phyloP scores from a whole-genome alignment of 768 basidiomycete species.

The Boletus patriciae region DNA sequence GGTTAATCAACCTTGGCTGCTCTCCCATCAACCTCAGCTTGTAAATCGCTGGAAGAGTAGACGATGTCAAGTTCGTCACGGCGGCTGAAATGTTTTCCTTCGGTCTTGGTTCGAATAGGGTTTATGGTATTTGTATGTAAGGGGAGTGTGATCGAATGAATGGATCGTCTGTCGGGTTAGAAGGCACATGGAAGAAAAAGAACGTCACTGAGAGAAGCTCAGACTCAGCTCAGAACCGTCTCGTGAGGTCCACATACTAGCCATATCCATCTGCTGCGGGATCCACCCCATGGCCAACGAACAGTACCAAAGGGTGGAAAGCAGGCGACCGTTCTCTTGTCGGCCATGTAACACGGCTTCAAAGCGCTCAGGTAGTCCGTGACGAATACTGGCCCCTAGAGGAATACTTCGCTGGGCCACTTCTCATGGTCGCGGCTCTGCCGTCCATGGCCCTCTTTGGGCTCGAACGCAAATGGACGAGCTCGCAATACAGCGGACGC shows the following conservation, averaged over 20 bases:
- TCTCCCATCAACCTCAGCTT: no score
- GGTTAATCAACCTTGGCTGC: no score
- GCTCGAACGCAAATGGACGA: slow-evolving; percentile 22
- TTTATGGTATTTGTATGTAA: no score
- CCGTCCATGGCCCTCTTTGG: slow-evolving; percentile 66
- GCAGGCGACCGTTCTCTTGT: slow-evolving; percentile 72
- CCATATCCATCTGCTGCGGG: slow-evolving; percentile 44
- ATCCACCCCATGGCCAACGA: slow-evolving; percentile 61
- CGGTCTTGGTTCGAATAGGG: no score
- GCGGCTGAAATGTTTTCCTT: no score
- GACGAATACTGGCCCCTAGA: slow-evolving; percentile 67
- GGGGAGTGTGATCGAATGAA: no score
- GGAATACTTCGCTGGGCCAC: slow-evolving; percentile 67
- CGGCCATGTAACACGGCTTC: slow-evolving; percentile 57
- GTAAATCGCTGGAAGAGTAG: no score
- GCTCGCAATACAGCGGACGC: slow-evolving; percentile 22
- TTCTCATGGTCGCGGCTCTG: slow-evolving; percentile 89
- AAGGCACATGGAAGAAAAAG: no score
- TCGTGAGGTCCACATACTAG: slow-evolving; percentile 77
- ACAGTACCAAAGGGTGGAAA: slow-evolving; percentile 94
- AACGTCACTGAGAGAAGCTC: no score
- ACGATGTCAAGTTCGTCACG: no score
- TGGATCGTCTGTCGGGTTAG: no score
- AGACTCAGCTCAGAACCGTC: slow-evolving; percentile 31
- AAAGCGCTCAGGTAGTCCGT: slow-evolving; percentile 90